These are phyloP conservation scores for Pythium plurisporium DNA, from an alignment of 352 stramenopile species.

Conservation along the genomic window DNA sequence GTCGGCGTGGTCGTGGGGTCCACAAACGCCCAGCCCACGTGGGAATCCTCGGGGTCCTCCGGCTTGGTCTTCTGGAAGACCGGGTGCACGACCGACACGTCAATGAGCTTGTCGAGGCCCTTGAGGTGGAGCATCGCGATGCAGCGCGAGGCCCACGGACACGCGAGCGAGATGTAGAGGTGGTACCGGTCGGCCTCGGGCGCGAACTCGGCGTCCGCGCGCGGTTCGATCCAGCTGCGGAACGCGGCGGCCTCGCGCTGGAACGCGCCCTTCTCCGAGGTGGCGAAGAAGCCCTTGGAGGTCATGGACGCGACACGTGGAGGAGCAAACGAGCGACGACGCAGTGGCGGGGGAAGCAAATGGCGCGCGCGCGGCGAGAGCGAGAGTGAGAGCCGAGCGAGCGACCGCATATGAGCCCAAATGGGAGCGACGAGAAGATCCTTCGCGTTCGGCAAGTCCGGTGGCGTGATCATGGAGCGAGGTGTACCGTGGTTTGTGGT, in stretches of 20 bases:
- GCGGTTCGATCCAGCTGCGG: constrained; percentile 72
- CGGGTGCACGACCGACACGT: constrained; percentile 88
- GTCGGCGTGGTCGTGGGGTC: constrained; percentile 58
- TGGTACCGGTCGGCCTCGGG: constrained; percentile 83
- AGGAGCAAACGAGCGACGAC: constrained; percentile 7
- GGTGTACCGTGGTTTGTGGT: constrained; percentile 3
- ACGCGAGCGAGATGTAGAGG: constrained; percentile 95
- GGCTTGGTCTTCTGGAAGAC: constrained; percentile 76
- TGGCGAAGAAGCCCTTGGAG: constrained; percentile 54
- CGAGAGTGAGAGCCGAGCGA: constrained; percentile 7
- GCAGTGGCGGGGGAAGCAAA: too few species aligned
- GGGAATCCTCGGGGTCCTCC: constrained; percentile 60
- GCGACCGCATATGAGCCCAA: not conserved
- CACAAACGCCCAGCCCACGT: constrained; percentile 82
- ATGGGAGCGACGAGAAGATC: not conserved
- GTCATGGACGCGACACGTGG: constrained; percentile 41
- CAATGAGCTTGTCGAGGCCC: constrained; percentile 93
- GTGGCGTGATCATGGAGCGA: too few species aligned
- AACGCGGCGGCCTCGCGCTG: constrained; percentile 72
- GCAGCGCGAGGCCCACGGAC: constrained; percentile 84
- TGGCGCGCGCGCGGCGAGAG: constrained; percentile 1
- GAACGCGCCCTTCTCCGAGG: constrained; percentile 66
- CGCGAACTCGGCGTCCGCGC: constrained; percentile 56
- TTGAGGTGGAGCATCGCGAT: constrained; percentile 91
- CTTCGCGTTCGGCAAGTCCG: not conserved